A percentile compares a stretch with the other conserved stretches of the same genome.
phyloP scores from a whole-genome alignment of 139 green algal species.

The Tetraselmis striata region DNA sequence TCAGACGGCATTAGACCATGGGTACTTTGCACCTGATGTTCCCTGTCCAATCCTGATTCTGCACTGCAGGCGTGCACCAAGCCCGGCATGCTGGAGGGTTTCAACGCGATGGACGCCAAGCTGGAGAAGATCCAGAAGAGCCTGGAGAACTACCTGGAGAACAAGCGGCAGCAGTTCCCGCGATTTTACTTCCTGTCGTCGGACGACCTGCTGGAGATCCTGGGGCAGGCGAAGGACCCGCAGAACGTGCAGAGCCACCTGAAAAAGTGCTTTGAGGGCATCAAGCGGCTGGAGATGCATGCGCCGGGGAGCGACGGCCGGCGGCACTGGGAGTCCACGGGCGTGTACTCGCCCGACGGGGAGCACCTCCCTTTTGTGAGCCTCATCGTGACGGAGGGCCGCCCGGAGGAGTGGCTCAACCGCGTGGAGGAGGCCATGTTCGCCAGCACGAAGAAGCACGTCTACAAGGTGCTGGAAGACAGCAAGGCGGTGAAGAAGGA shows the following conservation, averaged over 20 bases:
- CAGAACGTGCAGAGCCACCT: constrained; percentile 77
- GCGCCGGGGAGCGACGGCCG: constrained; percentile 54
- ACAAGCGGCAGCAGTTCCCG: constrained; percentile 82
- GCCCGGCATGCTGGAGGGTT: constrained; percentile 51
- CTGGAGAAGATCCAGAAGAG: constrained; percentile 85
- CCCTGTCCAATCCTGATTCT: too few species aligned
- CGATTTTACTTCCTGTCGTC: constrained; percentile 88
- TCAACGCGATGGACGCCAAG: constrained; percentile 75
- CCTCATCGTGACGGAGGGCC: constrained; percentile 61
- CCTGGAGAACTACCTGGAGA: constrained; percentile 84
- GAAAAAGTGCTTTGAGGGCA: constrained; percentile 87
- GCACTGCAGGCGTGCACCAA: constrained; percentile 42
- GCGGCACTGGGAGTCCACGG: constrained; percentile 48
- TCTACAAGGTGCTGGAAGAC: constrained; percentile 66
- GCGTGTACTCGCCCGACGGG: constrained; percentile 65
- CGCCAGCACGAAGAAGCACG: constrained; percentile 65
- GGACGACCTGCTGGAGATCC: constrained; percentile 83
- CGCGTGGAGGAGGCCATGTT: constrained; percentile 81
- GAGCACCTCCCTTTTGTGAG: constrained; percentile 71
- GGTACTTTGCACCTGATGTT: too few species aligned
- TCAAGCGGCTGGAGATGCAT: constrained; percentile 74
- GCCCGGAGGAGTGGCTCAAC: constrained; percentile 85
- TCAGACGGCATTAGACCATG: too few species aligned
- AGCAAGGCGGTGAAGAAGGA: constrained; percentile 74
- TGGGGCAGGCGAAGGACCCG: constrained; percentile 81